Conservation (phyloP, 169 alveolate genomes). For the Eimeria falciformis region DNA sequence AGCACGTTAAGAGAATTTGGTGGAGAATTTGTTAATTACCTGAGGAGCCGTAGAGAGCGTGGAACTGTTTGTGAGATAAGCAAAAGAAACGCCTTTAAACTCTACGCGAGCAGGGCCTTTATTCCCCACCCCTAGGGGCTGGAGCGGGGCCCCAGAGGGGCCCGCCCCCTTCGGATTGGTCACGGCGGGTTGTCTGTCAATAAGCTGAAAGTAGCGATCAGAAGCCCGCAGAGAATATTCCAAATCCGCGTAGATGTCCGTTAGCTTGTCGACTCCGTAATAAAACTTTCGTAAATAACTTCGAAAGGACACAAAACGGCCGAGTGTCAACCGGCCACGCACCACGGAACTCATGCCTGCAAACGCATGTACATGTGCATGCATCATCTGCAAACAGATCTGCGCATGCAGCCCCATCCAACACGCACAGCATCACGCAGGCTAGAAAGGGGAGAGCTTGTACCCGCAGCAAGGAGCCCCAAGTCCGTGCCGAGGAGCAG, state of each 20-base stretch:
- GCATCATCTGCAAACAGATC: neutral
- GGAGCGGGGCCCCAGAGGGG: neutral
- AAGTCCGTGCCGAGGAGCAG: conserved; percentile 54
- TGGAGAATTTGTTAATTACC: no score
- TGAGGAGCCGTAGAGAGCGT: neutral
- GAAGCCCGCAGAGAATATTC: conserved; percentile 29
- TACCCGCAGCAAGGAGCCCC: conserved; percentile 49
- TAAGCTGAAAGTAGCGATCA: conserved; percentile 59
- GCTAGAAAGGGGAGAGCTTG: neutral
- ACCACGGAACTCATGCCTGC: conserved; percentile 59
- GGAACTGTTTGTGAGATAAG: neutral
- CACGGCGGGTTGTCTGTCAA: conserved; percentile 49
- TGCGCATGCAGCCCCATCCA: neutral
- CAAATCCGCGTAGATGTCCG: conserved; percentile 36
- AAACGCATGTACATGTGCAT: neutral
- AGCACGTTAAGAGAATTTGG: no score
- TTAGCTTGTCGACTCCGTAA: conserved; percentile 51
- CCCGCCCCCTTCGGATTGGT: neutral
- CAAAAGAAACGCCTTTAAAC: conserved; percentile 11
- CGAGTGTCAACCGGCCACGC: conserved; percentile 56
- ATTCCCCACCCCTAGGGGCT: neutral
- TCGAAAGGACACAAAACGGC: conserved; percentile 66
- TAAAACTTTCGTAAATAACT: conserved; percentile 58
- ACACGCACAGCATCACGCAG: neutral
- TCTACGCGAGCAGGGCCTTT: conserved; percentile 25